phyloP scores from a whole-genome alignment of 345 rosid species.

The Hibiscus syriacus region DNA sequence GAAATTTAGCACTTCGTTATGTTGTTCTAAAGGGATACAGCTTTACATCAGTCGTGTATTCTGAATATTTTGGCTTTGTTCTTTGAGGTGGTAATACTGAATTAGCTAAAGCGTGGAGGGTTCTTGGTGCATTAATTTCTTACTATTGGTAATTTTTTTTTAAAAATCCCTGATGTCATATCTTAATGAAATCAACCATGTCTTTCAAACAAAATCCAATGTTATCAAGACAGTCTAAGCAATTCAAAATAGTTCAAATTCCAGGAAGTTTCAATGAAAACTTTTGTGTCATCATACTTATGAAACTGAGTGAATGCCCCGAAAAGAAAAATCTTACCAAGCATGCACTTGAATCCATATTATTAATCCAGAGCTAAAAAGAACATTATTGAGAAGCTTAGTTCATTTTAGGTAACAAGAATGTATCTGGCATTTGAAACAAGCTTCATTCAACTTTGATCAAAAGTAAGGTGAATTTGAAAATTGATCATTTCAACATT shows the following conservation, averaged over 20 bases:
- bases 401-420: background rate
- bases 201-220: background rate
- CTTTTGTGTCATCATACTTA: background rate
- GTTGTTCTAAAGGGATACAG: background rate
- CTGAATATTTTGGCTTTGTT: background rate
- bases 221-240: background rate
- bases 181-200: background rate
- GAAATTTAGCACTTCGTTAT: background rate
- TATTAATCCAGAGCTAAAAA: background rate
- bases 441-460: background rate
- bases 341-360: background rate
- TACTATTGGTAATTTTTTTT: background rate
- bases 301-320: background rate
- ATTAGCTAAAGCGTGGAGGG: background rate
- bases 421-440: background rate
- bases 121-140: background rate
- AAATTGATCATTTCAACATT: constrained; percentile 6
- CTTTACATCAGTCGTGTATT: too few relatives aligned
- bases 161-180: background rate
- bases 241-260: background rate
- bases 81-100: background rate
- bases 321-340: background rate
- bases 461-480: constrained; percentile 1
- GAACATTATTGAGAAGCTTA: background rate
- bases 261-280: background rate